Percentiles rank a stretch among this genome's conserved stretches.
Conservation (phyloP, 106 monocot genomes). For the Apostasia ramifera region DNA sequence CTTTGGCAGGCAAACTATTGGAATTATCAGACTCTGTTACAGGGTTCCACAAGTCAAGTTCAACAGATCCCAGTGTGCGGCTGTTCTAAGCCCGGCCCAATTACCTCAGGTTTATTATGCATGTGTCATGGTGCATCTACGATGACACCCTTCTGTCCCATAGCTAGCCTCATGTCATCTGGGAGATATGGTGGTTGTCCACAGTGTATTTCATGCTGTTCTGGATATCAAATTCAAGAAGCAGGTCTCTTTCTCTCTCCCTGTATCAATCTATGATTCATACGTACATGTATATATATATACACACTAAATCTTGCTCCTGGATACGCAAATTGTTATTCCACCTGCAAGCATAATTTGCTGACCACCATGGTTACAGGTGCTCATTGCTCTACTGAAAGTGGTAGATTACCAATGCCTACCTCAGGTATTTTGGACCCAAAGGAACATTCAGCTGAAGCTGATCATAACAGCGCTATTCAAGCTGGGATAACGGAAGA, state of each 20-base stretch:
- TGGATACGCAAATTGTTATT: not conserved
- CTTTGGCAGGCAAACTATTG: constrained; percentile 44
- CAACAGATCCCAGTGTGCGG: constrained; percentile 15
- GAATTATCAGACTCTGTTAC: constrained; percentile 26
- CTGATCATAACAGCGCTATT: constrained; percentile 14
- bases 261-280: not conserved
- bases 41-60: constrained; percentile 6
- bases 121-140: constrained; percentile 17
- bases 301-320: no score
- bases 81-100: constrained; percentile 9
- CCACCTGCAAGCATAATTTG: not conserved
- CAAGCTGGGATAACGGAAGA: constrained; percentile 32
- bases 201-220: constrained; percentile 12
- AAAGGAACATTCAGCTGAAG: constrained; percentile 6
- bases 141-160: constrained; percentile 12
- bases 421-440: not conserved
- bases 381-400: constrained; percentile 17
- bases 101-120: constrained; percentile 19
- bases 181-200: constrained; percentile 16
- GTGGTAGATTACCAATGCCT: constrained; percentile 3
- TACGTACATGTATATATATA: no score
- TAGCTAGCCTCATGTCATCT: constrained; percentile 2
- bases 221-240: constrained; percentile 8
- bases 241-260: not conserved
- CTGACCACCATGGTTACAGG: constrained; percentile 7